These are phyloP conservation scores for Akanthomyces lecanii DNA, from an alignment of 2,329 filamentous ascomycete genomes.

Conservation along the genomic window DNA sequence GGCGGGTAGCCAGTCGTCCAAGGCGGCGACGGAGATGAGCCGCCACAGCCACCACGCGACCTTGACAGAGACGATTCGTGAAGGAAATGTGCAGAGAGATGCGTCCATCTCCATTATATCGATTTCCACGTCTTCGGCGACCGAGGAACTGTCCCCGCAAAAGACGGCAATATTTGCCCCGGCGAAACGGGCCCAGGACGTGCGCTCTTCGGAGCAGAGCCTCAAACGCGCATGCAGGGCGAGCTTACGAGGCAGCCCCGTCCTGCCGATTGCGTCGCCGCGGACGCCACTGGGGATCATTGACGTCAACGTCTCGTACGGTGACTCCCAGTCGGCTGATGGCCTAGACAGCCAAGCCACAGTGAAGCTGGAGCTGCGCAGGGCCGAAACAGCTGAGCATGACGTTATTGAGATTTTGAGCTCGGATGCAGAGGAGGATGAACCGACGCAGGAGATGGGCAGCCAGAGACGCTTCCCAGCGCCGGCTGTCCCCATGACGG, in stretches of 20 bases:
- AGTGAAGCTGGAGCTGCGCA: background rate
- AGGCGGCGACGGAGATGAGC: background rate
- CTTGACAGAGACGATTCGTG: background rate
- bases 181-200: background rate
- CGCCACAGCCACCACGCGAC: background rate
- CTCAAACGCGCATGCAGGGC: background rate
- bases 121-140: background rate
- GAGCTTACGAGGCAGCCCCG: background rate
- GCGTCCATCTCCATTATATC: background rate
- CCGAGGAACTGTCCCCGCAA: background rate
- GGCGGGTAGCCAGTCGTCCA: background rate
- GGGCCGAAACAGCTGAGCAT: background rate
- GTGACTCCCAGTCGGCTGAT: background rate
- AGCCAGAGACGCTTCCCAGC: background rate
- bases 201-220: background rate
- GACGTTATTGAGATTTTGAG: slow-evolving; percentile 5
- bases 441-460: background rate
- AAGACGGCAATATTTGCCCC: background rate
- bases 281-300: background rate
- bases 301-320: slow-evolving; percentile 1
- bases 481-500: background rate
- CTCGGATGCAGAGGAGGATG: slow-evolving; percentile 5
- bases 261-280: background rate
- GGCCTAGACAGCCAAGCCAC: background rate
- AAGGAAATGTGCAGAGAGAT: background rate